phyloP scores from a whole-genome alignment of 257 asterid species.

The Solanum pinnatisectum region DNA sequence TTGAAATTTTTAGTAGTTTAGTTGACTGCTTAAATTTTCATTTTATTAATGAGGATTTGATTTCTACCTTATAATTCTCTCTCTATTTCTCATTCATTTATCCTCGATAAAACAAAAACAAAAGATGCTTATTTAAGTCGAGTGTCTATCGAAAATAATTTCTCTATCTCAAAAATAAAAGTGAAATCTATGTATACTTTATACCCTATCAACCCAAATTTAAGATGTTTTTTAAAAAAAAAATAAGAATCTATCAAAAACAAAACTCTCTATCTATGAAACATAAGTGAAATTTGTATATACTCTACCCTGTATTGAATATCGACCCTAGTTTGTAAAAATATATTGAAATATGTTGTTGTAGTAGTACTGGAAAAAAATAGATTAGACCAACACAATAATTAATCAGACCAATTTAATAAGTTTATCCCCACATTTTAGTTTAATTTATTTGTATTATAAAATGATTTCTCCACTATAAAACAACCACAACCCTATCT shows the following conservation, averaged over 20 bases:
- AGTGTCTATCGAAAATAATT: neutral
- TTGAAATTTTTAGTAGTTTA: fast-evolving
- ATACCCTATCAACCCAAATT: too few relatives aligned
- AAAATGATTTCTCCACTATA: conserved; percentile 16
- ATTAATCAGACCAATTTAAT: neutral
- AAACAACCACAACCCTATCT: conserved; percentile 3
- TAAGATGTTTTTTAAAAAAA: too few relatives aligned
- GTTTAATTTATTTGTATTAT: neutral
- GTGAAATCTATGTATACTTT: neutral
- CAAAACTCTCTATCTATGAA: neutral
- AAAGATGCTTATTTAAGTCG: fast-evolving
- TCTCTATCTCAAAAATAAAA: fast-evolving
- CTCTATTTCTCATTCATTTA: neutral
- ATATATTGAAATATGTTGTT: too few relatives aligned
- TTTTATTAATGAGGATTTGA: neutral
- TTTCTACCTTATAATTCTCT: neutral
- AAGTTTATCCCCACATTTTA: neutral
- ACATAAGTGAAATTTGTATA: too few relatives aligned
- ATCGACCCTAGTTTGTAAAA: too few relatives aligned
- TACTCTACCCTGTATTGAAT: too few relatives aligned
- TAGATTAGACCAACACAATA: neutral
- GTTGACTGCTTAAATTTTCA: neutral
- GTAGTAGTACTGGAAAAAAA: fast-evolving
- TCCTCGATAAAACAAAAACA: too few relatives aligned
- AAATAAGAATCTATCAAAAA: too few relatives aligned